Base-by-base conservation (phyloP, 208 protist genomes). In the Acanthamoeba healyi region DNA sequence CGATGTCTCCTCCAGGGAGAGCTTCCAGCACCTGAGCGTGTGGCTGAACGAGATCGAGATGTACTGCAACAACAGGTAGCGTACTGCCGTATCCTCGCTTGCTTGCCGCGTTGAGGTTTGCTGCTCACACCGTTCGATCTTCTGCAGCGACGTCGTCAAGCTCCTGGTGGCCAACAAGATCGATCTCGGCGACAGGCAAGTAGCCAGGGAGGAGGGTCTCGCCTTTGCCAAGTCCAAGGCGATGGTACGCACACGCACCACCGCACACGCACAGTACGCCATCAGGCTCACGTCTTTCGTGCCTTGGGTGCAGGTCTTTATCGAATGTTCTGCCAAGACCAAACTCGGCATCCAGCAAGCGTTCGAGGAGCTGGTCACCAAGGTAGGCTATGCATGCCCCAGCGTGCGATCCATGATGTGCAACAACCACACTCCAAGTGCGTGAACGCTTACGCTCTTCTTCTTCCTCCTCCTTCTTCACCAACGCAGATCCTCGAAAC, bases 61-160 rank as follows among this genome's bases (percentile, higher is more conserved):
- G 65, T 92, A 92, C 87, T 92, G 63, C 65, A 92, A 92, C 87
- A 79, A 92, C 42, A 51, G 46, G 87, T 89, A 44, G 29, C n/a
- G n/a, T n/a, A n/a, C n/a, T n/a, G n/a, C 7, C 24, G 54, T 61
- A 10, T 24, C 15, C 42, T 87, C 49, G 9, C 34, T 3, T 87
- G 24, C 26, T n/a, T 34, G 17, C 12, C 10, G 36, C 36, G 67
- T 77, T 77, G 36, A 34, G n/a, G n/a, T n/a, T n/a, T n/a, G n/a
- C n/a, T n/a, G n/a, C n/a, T n/a, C n/a, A n/a, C n/a, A n/a, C n/a
- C n/a, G n/a, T n/a, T n/a, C n/a, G n/a, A n/a, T n/a, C 12, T 2
- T n/a, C 3, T 32, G 9, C 10, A 61, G 56, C 24, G 87, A 92
- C 58, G 87, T 92, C 56, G 87, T 92, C 5, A 67, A 92, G 65